These are phyloP conservation scores for Graphilbum fragrans DNA, from an alignment of 2,329 filamentous ascomycete species.

Conservation along the genomic window DNA sequence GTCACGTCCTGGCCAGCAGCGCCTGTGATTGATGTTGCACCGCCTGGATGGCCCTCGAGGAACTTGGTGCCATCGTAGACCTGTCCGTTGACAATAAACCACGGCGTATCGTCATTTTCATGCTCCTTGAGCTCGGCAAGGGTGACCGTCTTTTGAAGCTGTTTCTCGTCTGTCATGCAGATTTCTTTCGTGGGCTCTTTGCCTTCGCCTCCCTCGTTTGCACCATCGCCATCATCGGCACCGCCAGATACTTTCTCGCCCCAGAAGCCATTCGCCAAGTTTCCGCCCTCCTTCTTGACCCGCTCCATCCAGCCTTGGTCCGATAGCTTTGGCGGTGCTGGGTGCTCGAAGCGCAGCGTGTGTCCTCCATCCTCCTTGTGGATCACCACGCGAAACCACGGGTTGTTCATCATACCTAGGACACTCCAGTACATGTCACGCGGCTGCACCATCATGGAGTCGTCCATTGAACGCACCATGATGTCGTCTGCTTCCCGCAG, in stretches of 20 bases:
- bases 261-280: constrained; percentile 74
- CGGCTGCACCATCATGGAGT: constrained; percentile 74
- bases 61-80: constrained; percentile 81
- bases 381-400: constrained; percentile 78
- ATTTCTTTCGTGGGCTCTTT: constrained; percentile 49
- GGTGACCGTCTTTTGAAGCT: constrained; percentile 40
- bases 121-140: constrained; percentile 63
- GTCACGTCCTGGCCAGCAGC: constrained; percentile 73
- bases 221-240: too few species aligned
- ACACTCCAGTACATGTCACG: constrained; percentile 95
- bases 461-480: constrained; percentile 79
- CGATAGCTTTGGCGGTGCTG: constrained; percentile 66
- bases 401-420: constrained; percentile 96
- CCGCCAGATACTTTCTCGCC: constrained; percentile 53
- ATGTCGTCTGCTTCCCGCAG: constrained; percentile 57
- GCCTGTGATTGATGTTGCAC: constrained; percentile 70
- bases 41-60: constrained; percentile 72
- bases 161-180: constrained; percentile 61
- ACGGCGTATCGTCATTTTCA: constrained; percentile 52
- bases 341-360: constrained; percentile 69
- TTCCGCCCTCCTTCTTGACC: constrained; percentile 70
- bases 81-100: constrained; percentile 82
- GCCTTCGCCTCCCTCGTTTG: constrained; percentile 27
- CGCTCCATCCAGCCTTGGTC: constrained; percentile 89
- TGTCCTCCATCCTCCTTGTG: constrained; percentile 50